These are phyloP conservation scores for Larix kaempferi DNA, from an alignment of 75 land plant species.

Conservation along the genomic window DNA sequence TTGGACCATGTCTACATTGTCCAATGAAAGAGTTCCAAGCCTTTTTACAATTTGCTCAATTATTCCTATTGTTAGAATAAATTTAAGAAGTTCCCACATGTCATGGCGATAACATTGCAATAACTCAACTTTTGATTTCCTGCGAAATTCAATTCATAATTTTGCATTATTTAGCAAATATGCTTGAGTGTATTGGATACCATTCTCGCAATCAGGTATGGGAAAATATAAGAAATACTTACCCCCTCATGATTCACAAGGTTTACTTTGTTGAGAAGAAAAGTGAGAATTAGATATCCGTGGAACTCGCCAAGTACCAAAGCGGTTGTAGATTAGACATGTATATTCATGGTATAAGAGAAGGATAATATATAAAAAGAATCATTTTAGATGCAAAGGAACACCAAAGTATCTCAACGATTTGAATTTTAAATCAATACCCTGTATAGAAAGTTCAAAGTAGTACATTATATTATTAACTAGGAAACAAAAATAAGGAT, in stretches of 20 bases:
- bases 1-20: slow-evolving; percentile 48
- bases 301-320: too few species aligned
- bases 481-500: too few species aligned
- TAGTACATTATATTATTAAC: too few species aligned
- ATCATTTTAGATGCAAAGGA: too few species aligned
- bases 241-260: slow-evolving; percentile 4
- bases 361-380: too few species aligned
- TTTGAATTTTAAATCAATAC: too few species aligned
- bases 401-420: too few species aligned
- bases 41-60: slow-evolving; percentile 34
- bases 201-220: not conserved
- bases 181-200: not conserved
- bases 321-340: too few species aligned
- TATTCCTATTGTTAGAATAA: slow-evolving; percentile 47
- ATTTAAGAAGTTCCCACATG: slow-evolving; percentile 66
- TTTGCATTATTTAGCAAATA: not conserved
- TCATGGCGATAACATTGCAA: slow-evolving; percentile 64
- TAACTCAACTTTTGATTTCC: slow-evolving; percentile 15
- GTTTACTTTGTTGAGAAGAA: too few species aligned
- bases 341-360: too few species aligned
- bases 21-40: slow-evolving; percentile 35
- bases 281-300: too few species aligned
- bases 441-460: too few species aligned
- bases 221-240: not conserved
- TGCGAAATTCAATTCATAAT: not conserved